These are phyloP conservation scores for Fraxinus albicans DNA, from an alignment of 305 asterid species.

Conservation along the genomic window DNA sequence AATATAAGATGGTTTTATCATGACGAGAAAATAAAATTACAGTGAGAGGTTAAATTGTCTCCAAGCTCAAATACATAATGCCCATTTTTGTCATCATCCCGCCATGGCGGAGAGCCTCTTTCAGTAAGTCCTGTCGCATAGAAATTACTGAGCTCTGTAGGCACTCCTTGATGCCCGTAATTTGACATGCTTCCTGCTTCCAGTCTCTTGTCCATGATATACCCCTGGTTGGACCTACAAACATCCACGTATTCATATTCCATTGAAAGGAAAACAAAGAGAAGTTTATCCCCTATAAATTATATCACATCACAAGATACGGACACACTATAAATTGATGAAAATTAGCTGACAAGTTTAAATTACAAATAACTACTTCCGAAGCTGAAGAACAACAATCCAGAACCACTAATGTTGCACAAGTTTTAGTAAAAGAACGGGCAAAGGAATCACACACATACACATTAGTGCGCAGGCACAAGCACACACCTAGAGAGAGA, in stretches of 20 bases:
- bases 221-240: constrained; percentile 95
- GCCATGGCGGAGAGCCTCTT: constrained; percentile 81
- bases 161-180: constrained; percentile 62
- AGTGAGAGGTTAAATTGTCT: constrained; percentile 92
- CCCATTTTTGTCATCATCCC: constrained; percentile 95
- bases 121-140: constrained; percentile 64
- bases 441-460: neutral
- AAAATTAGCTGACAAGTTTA: neutral
- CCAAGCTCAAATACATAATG: constrained; percentile 93
- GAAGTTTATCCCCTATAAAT: neutral
- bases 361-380: neutral
- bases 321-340: neutral
- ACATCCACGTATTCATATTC: constrained; percentile 63
- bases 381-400: neutral
- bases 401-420: neutral
- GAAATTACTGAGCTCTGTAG: constrained; percentile 51
- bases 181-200: constrained; percentile 55
- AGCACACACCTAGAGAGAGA: neutral
- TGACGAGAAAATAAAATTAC: constrained; percentile 37
- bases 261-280: neutral
- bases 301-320: neutral
- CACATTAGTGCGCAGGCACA: neutral
- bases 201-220: constrained; percentile 72
- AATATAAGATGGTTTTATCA: neutral
- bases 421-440: neutral